Evolutionary conservation across 2,329 filamentous ascomycete genomes (phyloP), one percentile per base, ranked within the genome.

Genomic region (Fusarium proliferatum): DNA sequence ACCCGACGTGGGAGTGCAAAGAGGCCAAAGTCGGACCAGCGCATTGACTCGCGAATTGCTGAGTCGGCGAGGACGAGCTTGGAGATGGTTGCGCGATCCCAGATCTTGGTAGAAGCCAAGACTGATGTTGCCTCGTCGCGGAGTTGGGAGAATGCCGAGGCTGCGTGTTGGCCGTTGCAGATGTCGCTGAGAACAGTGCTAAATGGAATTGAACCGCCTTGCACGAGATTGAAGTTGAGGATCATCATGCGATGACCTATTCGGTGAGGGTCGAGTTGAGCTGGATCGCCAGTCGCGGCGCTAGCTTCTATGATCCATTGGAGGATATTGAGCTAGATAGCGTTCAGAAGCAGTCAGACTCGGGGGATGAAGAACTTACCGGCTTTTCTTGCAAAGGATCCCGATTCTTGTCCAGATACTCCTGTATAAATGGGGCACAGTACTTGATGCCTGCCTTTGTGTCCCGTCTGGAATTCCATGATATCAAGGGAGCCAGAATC

Each of bases 271-370:
- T 52, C 34, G 15, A 60, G 57, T 28, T 60, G 57, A 4, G 34
- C 17, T 0, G 34, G 34, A 4, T 60, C 57, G 21, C 26, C 43
- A 10, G 57, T 60, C 0, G 34, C 43, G 21, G 43, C 43, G 3
- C 43, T 52, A 5, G 57, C 57, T 11, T 60, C 57, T 38, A 60
- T 41, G 17, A 60, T 52, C 57, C 57, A 60, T 33, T 52, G 57
- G 8, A 60, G 57, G 26, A 60, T 60, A 9, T 52, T 23, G 5
- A 13, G 6, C 57, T 52, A 10, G 3, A 10, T 15, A 5, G 23
- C 6, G 4, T 16, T 51, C 0, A 56, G 53, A 3, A 15, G 21
- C 5, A 39, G 23, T 17, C n/a, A 2, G 4, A 26, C 5, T 6
- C 12, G 1, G 6, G 6, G 23, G 9, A 12, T 2, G 21, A 16